Conservation (phyloP, 1,284 basidiomycete species). For the Polyporus tsugae region DNA sequence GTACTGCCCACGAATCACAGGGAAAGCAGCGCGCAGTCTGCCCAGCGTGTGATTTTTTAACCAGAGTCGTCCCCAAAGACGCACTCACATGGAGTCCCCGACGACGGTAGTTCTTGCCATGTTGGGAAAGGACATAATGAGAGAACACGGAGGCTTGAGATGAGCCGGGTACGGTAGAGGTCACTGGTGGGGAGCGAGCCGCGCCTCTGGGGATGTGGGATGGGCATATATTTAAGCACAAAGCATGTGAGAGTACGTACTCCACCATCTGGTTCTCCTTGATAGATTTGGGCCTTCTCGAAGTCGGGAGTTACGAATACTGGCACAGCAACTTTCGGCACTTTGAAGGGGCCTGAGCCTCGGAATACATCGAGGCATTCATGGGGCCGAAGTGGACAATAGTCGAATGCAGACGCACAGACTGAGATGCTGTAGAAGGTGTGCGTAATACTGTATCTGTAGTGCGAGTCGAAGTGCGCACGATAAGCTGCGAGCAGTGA, state of each 20-base stretch:
- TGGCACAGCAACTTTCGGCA: background rate
- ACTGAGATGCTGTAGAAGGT: background rate
- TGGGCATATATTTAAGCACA: background rate
- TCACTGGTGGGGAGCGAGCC: background rate
- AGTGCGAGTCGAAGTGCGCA: background rate
- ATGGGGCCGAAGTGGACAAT: background rate
- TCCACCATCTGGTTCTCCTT: background rate
- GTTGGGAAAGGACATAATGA: background rate
- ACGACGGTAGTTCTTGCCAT: background rate
- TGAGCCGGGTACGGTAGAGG: background rate
- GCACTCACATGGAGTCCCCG: background rate
- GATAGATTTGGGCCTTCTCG: background rate
- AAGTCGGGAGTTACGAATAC: background rate
- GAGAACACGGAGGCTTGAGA: background rate
- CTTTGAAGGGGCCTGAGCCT: background rate
- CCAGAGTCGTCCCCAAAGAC: background rate
- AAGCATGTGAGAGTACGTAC: background rate
- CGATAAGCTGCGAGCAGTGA: background rate
- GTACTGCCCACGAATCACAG: background rate
- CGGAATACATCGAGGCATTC: background rate
- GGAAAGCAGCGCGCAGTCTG: background rate
- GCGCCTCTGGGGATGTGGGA: background rate
- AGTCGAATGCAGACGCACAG: background rate
- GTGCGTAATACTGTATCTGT: too few relatives aligned
- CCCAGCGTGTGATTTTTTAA: background rate